Base-by-base conservation (phyloP, 2,329 filamentous ascomycete species). In the Neonectria faginata region DNA sequence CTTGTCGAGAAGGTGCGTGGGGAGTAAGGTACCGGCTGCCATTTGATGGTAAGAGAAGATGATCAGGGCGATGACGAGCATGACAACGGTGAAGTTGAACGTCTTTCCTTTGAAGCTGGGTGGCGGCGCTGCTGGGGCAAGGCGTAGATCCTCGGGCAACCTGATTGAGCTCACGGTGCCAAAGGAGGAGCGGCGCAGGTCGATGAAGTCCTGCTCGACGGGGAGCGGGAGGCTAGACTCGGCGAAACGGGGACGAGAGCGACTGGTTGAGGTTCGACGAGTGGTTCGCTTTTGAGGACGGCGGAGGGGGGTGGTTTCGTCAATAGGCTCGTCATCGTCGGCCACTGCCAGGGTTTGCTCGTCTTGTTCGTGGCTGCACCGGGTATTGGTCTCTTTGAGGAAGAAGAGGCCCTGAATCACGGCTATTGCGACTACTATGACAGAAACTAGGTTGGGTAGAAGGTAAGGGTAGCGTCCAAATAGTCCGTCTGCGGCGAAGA, bases 401-500 rank as follows among this genome's bases (percentile, higher is more conserved):
- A 33, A 33, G 31, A 33, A 33, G 31, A 33, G 9, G 9, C 31
- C 31, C 12, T 33, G 31, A 12, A 12, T 5, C 4, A 33, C 31
- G 31, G 31, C 92, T 2, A 92, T 69, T 3, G 86, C 68, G 22
- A 94, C 83, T 2, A 93, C 82, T 1, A 78, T 81, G 1, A 90
- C 91, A 59, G 92, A 89, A 22, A 93, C 82, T 0, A 72, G 62
- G 22, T 72, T 72, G 1, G 70, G 70, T 2, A 72, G 52, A 0
- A 72, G 48, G 14, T 92, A 94, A 0, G 92, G 91, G 70, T 90
- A 92, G 8, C 85, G 83, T 45, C 89, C 90, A 52, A 82, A 82
- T 1, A 82, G 47, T 1, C 80, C 80, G 27, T 81, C 80, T 27
- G 73, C 66, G 2, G 79, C 70, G 50, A 82, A 82, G 4, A 97